Evolutionary conservation across 1,284 basidiomycete species (phyloP).

Genomic region (Puccinia brachypodii): DNA sequence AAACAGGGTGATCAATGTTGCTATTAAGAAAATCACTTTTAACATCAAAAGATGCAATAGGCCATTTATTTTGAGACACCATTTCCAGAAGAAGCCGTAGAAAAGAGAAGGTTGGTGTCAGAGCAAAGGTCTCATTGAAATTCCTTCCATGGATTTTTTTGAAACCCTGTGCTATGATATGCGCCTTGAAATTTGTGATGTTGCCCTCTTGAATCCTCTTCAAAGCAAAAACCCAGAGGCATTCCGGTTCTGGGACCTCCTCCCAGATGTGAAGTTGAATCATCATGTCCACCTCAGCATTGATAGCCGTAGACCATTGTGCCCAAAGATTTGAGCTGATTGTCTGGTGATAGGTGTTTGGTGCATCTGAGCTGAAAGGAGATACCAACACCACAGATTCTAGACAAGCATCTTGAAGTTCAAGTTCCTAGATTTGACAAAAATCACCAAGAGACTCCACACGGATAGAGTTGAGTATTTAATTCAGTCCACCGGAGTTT

Average conservation of each 20-base stretch:
- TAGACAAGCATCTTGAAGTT: not conserved
- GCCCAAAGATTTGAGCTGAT: not conserved
- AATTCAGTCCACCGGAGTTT: no score
- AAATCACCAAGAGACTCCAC: not conserved
- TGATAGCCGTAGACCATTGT: not conserved
- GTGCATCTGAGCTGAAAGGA: not conserved
- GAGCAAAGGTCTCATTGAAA: not conserved
- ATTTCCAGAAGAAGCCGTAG: not conserved
- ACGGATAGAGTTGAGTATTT: not conserved
- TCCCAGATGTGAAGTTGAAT: not conserved
- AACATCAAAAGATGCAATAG: not conserved
- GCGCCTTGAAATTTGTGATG: not conserved
- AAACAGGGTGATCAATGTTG: not conserved
- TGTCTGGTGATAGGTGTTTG: not conserved
- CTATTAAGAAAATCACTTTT: not conserved
- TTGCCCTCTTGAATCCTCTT: not conserved
- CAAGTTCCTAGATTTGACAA: not conserved
- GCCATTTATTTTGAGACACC: not conserved
- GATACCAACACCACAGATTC: not conserved
- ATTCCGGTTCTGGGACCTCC: not conserved
- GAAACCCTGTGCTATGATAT: not conserved
- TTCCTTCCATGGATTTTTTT: not conserved
- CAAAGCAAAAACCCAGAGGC: not conserved
- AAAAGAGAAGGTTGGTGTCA: not conserved
- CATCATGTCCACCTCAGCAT: not conserved